Percentiles rank a stretch among this genome's conserved stretches.
Conservation (phyloP, 2,329 filamentous ascomycete species). For the Dactylellina parvicollis region DNA sequence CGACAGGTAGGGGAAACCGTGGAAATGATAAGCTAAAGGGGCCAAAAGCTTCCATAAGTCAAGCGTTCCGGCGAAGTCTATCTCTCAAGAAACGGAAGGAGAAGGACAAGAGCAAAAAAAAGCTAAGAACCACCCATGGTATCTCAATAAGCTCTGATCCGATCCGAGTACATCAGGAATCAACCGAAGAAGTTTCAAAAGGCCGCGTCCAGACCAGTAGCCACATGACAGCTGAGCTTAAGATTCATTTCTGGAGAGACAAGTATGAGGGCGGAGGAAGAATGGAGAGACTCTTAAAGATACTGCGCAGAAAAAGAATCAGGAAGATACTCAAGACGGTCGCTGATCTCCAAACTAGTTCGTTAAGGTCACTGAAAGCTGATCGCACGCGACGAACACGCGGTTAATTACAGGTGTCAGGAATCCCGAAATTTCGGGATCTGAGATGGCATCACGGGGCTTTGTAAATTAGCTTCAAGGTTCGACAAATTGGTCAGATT, state of each 20-base stretch:
- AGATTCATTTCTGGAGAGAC: conserved; percentile 46
- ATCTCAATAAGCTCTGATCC: conserved; percentile 32
- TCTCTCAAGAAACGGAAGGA: conserved; percentile 21
- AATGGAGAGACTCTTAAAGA: conserved; percentile 19
- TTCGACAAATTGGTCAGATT: too few relatives aligned
- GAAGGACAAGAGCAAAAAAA: not conserved
- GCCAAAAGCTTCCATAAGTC: conserved; percentile 6
- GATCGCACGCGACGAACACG: not conserved
- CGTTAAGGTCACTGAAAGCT: conserved; percentile 21
- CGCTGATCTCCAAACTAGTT: conserved; percentile 26
- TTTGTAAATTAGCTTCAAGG: too few relatives aligned
- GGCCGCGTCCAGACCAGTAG: conserved; percentile 22
- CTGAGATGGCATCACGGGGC: too few relatives aligned
- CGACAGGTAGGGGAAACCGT: not conserved
- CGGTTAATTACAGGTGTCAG: not conserved
- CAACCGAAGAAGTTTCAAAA: conserved; percentile 3
- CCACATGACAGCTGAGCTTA: conserved; percentile 48
- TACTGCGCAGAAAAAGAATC: conserved; percentile 15
- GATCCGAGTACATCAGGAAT: conserved; percentile 27
- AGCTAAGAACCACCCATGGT: conserved; percentile 4
- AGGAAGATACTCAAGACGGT: conserved; percentile 22
- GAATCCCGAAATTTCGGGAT: too few relatives aligned
- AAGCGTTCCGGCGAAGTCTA: conserved; percentile 23
- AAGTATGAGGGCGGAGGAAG: conserved; percentile 35
- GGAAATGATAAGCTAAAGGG: not conserved